Base-by-base conservation (phyloP, 768 basidiomycete genomes). In the Rhodosporidiobolus sp. region DNA sequence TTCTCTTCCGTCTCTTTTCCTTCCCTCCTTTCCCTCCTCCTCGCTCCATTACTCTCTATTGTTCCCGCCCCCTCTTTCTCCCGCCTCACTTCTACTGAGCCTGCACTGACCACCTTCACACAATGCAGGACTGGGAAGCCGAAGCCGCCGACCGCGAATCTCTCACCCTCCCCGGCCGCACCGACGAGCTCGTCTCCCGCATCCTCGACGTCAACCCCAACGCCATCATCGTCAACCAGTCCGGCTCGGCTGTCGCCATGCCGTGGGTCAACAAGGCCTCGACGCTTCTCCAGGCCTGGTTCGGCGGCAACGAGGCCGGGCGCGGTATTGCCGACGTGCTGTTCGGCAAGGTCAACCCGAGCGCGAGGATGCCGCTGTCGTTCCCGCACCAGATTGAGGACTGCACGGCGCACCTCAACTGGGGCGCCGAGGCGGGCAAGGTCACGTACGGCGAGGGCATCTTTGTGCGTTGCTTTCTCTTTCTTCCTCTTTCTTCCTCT, bases 311-410 rank as follows among this genome's bases (percentile, higher is more conserved):
- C 78, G 86, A 89, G 9, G 88, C 88, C 1, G 91, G 90, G 0
- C 87, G 87, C 56, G 90, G 90, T 34, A 89, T 94, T 58, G 90
- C 89, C 17, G 90, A 92, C 73, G 87, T 92, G 8, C 80, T 93
- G 4, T 87, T 91, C 64, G 91, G 91, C 57, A 86, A 86, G 74
- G 86, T 87, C 70, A 92, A 91, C 78, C 91, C 91, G 0, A 86
- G 87, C 34, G 91, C 88, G 2, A 88, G 87, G 78, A 82, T 92
- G 60, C 87, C 89, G 10, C 80, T 92, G 77, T 89, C 91, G 3
- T 93, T 92, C 86, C 90, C 91, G 20, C 87, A 85, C 80, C 82
- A 81, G 26, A 82, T 88, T 59, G 88, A 91, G 78, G 89, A 93
- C 72, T 83, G 89, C 1, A 85, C 90, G 22, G 84, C 89, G 8